Conservation (phyloP, 1,139 yeast species). For the Entelexis sorbosivorans region DNA sequence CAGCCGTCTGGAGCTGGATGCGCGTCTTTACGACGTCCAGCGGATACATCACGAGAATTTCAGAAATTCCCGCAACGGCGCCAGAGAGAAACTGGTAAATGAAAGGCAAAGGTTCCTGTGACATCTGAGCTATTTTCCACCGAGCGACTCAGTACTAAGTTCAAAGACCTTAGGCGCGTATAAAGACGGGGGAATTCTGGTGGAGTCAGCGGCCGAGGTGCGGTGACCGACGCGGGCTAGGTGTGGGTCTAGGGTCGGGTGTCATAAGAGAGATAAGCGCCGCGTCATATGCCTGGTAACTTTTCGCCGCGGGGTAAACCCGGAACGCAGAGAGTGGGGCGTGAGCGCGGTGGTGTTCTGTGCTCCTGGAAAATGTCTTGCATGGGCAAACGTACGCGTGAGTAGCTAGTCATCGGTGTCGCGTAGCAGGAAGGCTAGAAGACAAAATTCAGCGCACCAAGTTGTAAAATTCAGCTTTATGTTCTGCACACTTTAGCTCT, state of each 20-base stretch:
- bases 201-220: conserved; percentile 1
- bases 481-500: no score
- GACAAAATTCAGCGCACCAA: no score
- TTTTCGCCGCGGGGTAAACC: background rate
- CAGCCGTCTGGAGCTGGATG: conserved; percentile 73
- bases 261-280: background rate
- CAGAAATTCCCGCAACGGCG: conserved; percentile 96
- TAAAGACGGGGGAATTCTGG: background rate
- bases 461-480: no score
- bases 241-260: background rate
- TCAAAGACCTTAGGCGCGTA: background rate
- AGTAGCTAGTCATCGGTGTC: no score
- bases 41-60: conserved; percentile 95
- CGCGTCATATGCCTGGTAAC: background rate
- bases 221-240: background rate
- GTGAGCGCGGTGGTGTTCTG: background rate
- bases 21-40: conserved; percentile 96
- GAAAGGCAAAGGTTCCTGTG: conserved; percentile 53
- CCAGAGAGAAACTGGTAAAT: conserved; percentile 86
- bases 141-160: background rate
- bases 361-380: no score
- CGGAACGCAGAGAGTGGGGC: background rate
- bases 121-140: conserved; percentile 7
- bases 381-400: no score
- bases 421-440: no score